Conservation (phyloP, 129 eudicot species). For the Rutidosis leptorrhynchoides region DNA sequence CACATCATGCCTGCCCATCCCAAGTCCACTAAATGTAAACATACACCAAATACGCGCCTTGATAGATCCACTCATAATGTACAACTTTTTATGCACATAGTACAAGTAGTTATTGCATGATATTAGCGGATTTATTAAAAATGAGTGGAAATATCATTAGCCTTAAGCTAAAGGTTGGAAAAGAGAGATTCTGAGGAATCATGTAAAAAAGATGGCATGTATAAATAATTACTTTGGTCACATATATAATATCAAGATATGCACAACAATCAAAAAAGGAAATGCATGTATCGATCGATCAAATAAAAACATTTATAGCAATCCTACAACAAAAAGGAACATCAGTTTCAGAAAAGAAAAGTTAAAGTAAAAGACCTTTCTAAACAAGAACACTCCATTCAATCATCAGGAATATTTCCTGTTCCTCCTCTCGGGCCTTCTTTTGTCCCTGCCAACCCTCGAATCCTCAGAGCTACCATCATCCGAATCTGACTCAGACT, state of each 20-base stretch:
- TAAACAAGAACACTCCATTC: background rate
- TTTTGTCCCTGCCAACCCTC: constrained; percentile 62
- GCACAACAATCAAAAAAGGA: too few relatives aligned
- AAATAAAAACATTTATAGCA: background rate
- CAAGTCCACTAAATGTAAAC: background rate
- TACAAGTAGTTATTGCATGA: too few relatives aligned
- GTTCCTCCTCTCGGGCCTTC: constrained; percentile 57
- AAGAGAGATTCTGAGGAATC: background rate
- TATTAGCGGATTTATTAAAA: too few relatives aligned
- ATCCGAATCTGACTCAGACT: constrained; percentile 58
- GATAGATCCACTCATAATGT: too few relatives aligned
- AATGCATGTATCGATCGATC: constrained; percentile 1
- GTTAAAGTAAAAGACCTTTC: constrained; percentile 9
- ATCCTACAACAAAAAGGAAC: constrained; percentile 11
- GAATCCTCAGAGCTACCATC: constrained; percentile 58
- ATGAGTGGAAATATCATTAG: too few relatives aligned
- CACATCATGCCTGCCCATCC: background rate
- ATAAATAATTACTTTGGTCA: background rate
- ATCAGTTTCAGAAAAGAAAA: background rate
- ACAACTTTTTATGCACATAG: too few relatives aligned
- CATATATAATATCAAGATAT: background rate
- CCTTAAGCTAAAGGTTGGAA: background rate
- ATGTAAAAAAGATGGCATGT: background rate
- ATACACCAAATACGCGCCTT: background rate
- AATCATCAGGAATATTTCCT: constrained; percentile 33